phyloP scores from a whole-genome alignment of 2,329 filamentous ascomycete species.

The Hypoxylon sp. region DNA sequence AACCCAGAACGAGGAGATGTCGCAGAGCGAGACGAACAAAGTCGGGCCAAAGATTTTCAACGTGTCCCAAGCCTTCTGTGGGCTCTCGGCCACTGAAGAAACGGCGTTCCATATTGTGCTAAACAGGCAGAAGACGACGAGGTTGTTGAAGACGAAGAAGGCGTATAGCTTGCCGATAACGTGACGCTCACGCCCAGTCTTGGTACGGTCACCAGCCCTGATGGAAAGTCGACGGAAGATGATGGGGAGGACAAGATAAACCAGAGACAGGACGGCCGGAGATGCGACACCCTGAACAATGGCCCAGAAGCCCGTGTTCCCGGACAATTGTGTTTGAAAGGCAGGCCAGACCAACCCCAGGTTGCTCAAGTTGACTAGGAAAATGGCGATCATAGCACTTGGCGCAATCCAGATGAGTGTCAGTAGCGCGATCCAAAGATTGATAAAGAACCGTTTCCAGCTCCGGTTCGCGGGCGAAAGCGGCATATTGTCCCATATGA shows the following conservation, averaged over 20 bases:
- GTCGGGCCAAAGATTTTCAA: slow-evolving; percentile 71
- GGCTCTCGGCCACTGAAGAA: slow-evolving; percentile 67
- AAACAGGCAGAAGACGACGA: slow-evolving; percentile 93
- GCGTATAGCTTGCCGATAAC: slow-evolving; percentile 89
- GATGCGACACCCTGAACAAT: slow-evolving; percentile 91
- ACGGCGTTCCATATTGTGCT: slow-evolving; percentile 81
- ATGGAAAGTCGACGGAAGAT: slow-evolving; percentile 89
- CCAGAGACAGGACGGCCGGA: slow-evolving; percentile 83
- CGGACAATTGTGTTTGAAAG: slow-evolving; percentile 72
- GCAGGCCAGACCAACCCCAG: slow-evolving; percentile 79
- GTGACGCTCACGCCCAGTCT: slow-evolving; percentile 90
- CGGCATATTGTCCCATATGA: slow-evolving; percentile 95
- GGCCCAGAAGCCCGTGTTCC: slow-evolving; percentile 76
- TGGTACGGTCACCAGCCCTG: slow-evolving; percentile 85
- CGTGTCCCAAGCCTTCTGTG: slow-evolving; percentile 63
- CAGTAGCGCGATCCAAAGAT: slow-evolving; percentile 81
- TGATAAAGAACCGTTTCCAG: slow-evolving; percentile 79
- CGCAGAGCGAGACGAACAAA: slow-evolving; percentile 78
- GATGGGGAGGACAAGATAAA: slow-evolving; percentile 87
- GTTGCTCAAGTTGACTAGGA: slow-evolving; percentile 85
- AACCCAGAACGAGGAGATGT: slow-evolving; percentile 90
- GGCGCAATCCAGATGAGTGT: slow-evolving; percentile 89
- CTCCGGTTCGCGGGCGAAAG: slow-evolving; percentile 72
- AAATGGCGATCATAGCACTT: slow-evolving; percentile 94
- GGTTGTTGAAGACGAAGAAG: slow-evolving; percentile 98